Evolutionary conservation across 768 basidiomycete species (phyloP).

Genomic region (Mycena galopus): DNA sequence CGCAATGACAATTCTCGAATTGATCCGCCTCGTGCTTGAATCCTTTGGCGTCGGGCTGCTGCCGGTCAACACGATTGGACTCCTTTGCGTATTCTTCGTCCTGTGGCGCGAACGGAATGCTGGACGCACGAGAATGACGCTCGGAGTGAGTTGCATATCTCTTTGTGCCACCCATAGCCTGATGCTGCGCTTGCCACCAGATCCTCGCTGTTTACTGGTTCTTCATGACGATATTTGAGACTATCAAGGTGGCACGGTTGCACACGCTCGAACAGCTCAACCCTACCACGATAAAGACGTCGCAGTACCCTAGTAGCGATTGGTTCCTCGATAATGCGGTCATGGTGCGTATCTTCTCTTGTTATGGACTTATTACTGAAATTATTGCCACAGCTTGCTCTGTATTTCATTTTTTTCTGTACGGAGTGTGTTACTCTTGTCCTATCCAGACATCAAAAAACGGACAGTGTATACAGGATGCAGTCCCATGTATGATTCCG

Average conservation of each 20-base stretch:
- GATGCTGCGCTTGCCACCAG: conserved; percentile 22
- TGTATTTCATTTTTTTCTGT: conserved; percentile 32
- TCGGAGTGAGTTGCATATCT: conserved; percentile 33
- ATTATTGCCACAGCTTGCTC: conserved; percentile 21
- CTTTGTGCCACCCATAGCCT: not conserved
- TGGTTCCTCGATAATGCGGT: conserved; percentile 44
- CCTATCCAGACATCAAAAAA: conserved; percentile 19
- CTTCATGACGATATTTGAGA: conserved; percentile 37
- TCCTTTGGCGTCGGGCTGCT: conserved; percentile 46
- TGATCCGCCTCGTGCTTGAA: conserved; percentile 43
- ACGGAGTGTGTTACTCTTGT: conserved; percentile 21
- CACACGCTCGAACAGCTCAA: conserved; percentile 33
- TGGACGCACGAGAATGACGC: conserved; percentile 32
- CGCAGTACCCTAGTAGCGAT: conserved; percentile 43
- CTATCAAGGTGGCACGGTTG: conserved; percentile 38
- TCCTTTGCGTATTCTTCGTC: conserved; percentile 35
- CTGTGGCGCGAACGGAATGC: conserved; percentile 36
- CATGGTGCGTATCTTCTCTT: conserved; percentile 37
- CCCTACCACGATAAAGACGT: conserved; percentile 38
- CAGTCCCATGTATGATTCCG: conserved; percentile 19
- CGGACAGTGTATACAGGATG: conserved; percentile 20
- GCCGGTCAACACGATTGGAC: conserved; percentile 39
- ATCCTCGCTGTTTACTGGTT: conserved; percentile 42
- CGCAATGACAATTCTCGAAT: conserved; percentile 47
- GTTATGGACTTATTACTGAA: not conserved